These are phyloP conservation scores for Bipolaris victoriae DNA, from an alignment of 2,329 filamentous ascomycete species.

Conservation along the genomic window DNA sequence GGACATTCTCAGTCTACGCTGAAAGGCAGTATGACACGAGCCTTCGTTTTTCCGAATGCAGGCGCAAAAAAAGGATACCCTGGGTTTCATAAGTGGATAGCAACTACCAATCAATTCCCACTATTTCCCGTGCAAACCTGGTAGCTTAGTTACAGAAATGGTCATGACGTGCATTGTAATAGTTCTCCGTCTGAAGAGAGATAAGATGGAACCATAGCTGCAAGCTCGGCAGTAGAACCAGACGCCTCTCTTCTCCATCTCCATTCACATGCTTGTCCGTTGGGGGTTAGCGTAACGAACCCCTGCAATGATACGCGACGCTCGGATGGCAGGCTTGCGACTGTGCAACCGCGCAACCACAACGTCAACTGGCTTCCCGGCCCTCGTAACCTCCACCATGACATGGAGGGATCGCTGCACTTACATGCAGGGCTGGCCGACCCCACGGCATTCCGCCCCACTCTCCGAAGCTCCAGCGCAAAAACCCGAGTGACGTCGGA, in stretches of 20 bases:
- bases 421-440: slow-evolving; percentile 26
- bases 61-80: slow-evolving; percentile 15
- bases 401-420: slow-evolving; percentile 30
- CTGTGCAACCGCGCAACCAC: slow-evolving; percentile 10
- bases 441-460: slow-evolving; percentile 29
- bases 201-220: neutral
- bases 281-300: slow-evolving; percentile 10
- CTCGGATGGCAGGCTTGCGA: slow-evolving; percentile 9
- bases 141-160: neutral
- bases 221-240: neutral
- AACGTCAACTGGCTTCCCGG: slow-evolving; percentile 6
- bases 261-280: slow-evolving; percentile 7
- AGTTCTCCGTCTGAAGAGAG: neutral
- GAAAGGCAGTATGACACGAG: neutral
- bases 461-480: slow-evolving; percentile 29
- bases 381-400: slow-evolving; percentile 25
- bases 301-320: slow-evolving; percentile 20
- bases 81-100: slow-evolving; percentile 9
- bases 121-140: neutral
- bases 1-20: neutral
- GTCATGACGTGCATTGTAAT: neutral
- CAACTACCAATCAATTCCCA: slow-evolving; percentile 1
- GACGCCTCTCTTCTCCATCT: neutral
- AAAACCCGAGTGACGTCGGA: slow-evolving; percentile 37
- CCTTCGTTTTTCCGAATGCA: neutral